These are phyloP conservation scores for Thalia dealbata DNA, from an alignment of 176 grass and related monocot genomes.

Conservation along the genomic window DNA sequence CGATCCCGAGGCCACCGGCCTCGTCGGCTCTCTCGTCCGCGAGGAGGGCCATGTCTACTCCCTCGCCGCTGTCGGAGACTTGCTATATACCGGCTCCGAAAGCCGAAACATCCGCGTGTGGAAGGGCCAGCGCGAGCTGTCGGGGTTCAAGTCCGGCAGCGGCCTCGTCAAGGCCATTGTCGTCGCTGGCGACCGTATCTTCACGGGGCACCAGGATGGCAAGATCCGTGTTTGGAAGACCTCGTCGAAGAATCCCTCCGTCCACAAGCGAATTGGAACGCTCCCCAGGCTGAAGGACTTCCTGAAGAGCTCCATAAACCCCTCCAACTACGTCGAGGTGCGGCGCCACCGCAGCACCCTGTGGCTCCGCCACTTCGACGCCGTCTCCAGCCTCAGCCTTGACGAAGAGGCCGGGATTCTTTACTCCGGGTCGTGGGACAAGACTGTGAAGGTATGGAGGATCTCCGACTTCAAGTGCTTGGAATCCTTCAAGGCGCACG, in stretches of 20 bases:
- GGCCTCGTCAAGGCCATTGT: slow-evolving; percentile 19
- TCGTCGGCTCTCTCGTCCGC: slow-evolving; percentile 15
- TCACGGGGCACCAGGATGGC: slow-evolving; percentile 16
- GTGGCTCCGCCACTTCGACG: slow-evolving; percentile 20
- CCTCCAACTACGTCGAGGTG: slow-evolving; percentile 20
- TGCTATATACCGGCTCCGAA: slow-evolving; percentile 16
- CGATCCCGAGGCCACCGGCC: slow-evolving; percentile 2
- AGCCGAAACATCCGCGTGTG: slow-evolving; percentile 17
- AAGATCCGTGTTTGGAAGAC: slow-evolving; percentile 18
- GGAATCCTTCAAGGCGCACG: slow-evolving; percentile 16
- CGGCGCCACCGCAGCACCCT: slow-evolving; percentile 9
- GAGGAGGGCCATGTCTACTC: slow-evolving; percentile 23
- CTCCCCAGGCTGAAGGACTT: slow-evolving; percentile 16
- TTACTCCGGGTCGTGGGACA: slow-evolving; percentile 17
- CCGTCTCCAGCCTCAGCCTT: slow-evolving; percentile 16
- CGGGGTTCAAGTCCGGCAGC: slow-evolving; percentile 20
- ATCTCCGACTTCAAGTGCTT: slow-evolving; percentile 16
- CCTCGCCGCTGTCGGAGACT: slow-evolving; percentile 6
- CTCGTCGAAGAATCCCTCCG: background rate
- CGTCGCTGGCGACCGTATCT: slow-evolving; percentile 8
- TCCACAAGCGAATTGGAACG: slow-evolving; percentile 4
- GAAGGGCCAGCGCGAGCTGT: slow-evolving; percentile 9
- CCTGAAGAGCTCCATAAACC: slow-evolving; percentile 9
- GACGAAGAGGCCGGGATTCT: slow-evolving; percentile 14
- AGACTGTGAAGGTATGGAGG: slow-evolving; percentile 13